Conservation (phyloP, 805 yeast genomes). For the Metschnikowia bowlesiae region DNA sequence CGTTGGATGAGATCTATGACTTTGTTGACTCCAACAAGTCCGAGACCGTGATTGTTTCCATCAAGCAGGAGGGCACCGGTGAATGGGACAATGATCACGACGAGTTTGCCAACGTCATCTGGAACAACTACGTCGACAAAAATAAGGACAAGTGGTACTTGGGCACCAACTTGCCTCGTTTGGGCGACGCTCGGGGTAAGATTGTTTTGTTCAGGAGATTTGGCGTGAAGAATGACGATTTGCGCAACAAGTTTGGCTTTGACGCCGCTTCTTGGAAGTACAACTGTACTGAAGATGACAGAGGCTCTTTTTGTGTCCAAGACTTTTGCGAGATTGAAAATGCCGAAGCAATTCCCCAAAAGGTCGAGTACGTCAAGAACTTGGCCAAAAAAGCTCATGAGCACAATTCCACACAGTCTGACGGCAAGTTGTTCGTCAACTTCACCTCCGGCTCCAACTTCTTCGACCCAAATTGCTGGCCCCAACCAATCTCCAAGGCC, state of each 20-base stretch:
- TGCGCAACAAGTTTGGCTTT: conserved; percentile 50
- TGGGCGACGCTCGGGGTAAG: conserved; percentile 66
- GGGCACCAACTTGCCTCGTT: conserved; percentile 48
- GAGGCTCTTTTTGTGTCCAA: conserved; percentile 61
- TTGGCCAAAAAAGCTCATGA: conserved; percentile 51
- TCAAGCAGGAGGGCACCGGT: conserved; percentile 71
- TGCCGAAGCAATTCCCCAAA: conserved; percentile 50
- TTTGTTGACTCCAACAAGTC: conserved; percentile 50
- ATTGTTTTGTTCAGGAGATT: conserved; percentile 64
- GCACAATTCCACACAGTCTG: conserved; percentile 37
- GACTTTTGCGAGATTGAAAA: conserved; percentile 65
- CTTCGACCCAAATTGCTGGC: conserved; percentile 72
- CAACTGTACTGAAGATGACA: conserved; percentile 62
- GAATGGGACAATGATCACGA: conserved; percentile 59
- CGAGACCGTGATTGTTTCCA: conserved; percentile 62
- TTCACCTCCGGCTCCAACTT: conserved; percentile 73
- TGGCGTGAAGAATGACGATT: conserved; percentile 50
- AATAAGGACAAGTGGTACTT: conserved; percentile 58
- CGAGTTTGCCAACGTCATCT: conserved; percentile 60
- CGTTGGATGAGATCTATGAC: conserved; percentile 53
- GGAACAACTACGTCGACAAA: conserved; percentile 51
- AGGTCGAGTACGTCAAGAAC: conserved; percentile 53
- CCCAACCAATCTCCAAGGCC: conserved; percentile 56
- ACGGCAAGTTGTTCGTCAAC: conserved; percentile 60
- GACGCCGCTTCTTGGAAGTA: conserved; percentile 65